Evolutionary conservation across 257 asterid species (phyloP), one percentile per base, ranked within the genome.

Genomic region (Agastache rugosa): DNA sequence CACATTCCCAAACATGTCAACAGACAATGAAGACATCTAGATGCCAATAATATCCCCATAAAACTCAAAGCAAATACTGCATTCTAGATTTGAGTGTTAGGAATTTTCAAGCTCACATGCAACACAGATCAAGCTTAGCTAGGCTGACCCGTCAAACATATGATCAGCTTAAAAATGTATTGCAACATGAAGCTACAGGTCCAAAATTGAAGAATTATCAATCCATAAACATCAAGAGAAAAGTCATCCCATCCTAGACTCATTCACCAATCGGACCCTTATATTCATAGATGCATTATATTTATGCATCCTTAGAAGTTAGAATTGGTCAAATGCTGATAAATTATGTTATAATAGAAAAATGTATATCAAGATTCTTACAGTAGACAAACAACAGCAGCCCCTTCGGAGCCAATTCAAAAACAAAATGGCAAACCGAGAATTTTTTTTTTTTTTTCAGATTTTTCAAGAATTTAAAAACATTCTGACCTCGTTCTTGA

Each of bases 401-500:
- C 34, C 39, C 60, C 47, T 14, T 31, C 17, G 17, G 34, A 60
- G 63, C 10, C 11, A 62, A 39, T 19, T 42, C 27, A 35, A 56
- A 56, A 63, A 48, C 3, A 62, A 37, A 59, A 34, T 15, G 5
- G 4, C 69, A 50, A 73, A 51, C 25, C 27, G 10, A 20, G 7
- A 74, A 27, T 42, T 17, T 48, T 34, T 1, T 53, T 9, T 10
- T 62, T 12, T 6, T 39, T 39, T 39, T 8, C 44, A 39, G 44
- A 39, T 39, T 45, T 63, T 55, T 41, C 60, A 20, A 73, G 56
- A 67, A 76, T 58, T 14, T 14, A 61, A 54, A 55, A 45, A 23
- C 53, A 73, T 22, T 44, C 81, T 37, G 60, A 84, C 88, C 88
- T 84, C 88, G 22, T 84, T 67, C 73, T 76, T 76, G 37, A 81